Evolutionary conservation across 495 filamentous ascomycete species (phyloP).

Genomic region (Aspergillus sparsus): DNA sequence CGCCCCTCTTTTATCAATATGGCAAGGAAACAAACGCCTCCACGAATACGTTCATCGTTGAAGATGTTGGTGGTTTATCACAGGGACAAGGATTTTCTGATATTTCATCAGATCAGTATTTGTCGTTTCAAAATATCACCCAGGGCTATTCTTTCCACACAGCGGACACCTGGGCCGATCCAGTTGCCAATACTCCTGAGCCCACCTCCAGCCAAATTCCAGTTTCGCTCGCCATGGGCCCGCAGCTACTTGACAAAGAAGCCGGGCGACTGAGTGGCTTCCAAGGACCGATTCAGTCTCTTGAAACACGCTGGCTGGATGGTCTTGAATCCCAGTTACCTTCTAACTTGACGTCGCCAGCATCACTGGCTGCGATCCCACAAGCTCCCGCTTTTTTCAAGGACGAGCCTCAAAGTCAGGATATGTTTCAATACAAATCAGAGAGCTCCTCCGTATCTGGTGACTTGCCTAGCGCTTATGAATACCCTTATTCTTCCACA

Average conservation of each 20-base stretch:
- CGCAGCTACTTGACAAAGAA: slow-evolving; percentile 30
- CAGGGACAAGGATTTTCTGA: slow-evolving; percentile 40
- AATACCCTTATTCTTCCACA: slow-evolving; percentile 42
- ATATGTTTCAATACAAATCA: slow-evolving; percentile 43
- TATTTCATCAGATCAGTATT: slow-evolving; percentile 33
- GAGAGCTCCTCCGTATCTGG: slow-evolving; percentile 45
- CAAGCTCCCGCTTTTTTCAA: slow-evolving; percentile 23
- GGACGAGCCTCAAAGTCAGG: slow-evolving; percentile 27
- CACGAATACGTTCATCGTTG: slow-evolving; percentile 43
- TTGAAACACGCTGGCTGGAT: slow-evolving; percentile 44
- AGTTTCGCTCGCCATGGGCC: slow-evolving; percentile 27
- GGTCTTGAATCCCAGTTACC: slow-evolving; percentile 41
- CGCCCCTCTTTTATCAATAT: slow-evolving; percentile 41
- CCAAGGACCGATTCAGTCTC: slow-evolving; percentile 35
- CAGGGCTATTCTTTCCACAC: slow-evolving; percentile 37
- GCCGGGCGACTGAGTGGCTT: slow-evolving; percentile 25
- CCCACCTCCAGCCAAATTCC: slow-evolving; percentile 28
- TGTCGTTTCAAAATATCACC: slow-evolving; percentile 40
- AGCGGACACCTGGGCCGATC: slow-evolving; percentile 36
- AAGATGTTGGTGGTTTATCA: slow-evolving; percentile 40
- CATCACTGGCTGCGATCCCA: slow-evolving; percentile 27
- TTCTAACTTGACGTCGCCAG: slow-evolving; percentile 33
- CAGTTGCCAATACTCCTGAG: slow-evolving; percentile 25
- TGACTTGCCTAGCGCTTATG: slow-evolving; percentile 38
- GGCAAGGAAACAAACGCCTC: slow-evolving; percentile 34